Conservation (phyloP, 768 basidiomycete species). For the Fibroporia radiculosa region DNA sequence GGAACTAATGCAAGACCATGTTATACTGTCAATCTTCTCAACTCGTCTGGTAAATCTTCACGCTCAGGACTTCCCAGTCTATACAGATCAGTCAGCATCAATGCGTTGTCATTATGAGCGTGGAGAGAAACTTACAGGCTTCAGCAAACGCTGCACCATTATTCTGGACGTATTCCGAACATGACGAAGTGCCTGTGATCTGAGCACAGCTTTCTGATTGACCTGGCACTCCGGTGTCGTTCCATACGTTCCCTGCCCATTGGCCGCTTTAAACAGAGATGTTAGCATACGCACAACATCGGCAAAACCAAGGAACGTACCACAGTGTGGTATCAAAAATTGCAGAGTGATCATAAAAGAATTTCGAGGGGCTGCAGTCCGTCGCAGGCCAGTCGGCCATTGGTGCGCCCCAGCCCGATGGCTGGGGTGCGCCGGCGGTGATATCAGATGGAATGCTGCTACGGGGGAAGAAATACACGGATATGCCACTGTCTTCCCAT, state of each 20-base stretch:
- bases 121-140: slow-evolving; percentile 58
- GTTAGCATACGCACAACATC: neutral
- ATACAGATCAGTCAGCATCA: neutral
- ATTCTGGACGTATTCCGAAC: slow-evolving; percentile 66
- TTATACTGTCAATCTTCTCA: too few species aligned
- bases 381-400: slow-evolving; percentile 74
- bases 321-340: slow-evolving; percentile 91
- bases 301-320: slow-evolving; percentile 30
- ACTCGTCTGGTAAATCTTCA: slow-evolving; percentile 57
- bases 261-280: slow-evolving; percentile 52
- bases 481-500: slow-evolving; percentile 72
- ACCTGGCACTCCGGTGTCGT: slow-evolving; percentile 61
- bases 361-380: slow-evolving; percentile 67
- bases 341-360: slow-evolving; percentile 67
- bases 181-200: slow-evolving; percentile 78
- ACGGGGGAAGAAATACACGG: slow-evolving; percentile 78
- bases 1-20: too few species aligned
- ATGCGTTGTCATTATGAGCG: slow-evolving; percentile 3
- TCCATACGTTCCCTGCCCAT: slow-evolving; percentile 84
- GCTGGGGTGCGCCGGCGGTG: slow-evolving; percentile 55
- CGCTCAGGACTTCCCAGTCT: slow-evolving; percentile 81
- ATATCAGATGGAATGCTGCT: slow-evolving; percentile 73
- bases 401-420: slow-evolving; percentile 68
- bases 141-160: slow-evolving; percentile 64
- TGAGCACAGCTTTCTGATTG: slow-evolving; percentile 82